phyloP scores from a whole-genome alignment of 805 yeast genomes.

The Sporopachydermia quercuum region DNA sequence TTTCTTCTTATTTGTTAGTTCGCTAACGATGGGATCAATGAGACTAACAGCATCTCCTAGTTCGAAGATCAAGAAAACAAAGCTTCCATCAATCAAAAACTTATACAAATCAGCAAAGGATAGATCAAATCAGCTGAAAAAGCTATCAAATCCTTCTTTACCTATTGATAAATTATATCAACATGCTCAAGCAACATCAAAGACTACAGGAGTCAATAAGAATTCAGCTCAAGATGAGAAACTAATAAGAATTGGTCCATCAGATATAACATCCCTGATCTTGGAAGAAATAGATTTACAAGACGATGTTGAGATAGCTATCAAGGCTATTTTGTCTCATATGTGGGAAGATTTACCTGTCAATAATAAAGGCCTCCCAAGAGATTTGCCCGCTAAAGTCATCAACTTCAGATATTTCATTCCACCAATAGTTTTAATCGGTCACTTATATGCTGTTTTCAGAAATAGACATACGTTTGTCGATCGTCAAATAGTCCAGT shows the following conservation, averaged over 20 bases:
- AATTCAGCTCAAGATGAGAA: neutral
- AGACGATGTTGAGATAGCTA: neutral
- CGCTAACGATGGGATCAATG: neutral
- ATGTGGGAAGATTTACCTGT: conserved; percentile 4
- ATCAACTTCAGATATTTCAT: conserved; percentile 12
- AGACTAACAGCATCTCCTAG: neutral
- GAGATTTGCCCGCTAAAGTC: conserved; percentile 13
- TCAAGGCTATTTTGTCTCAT: neutral
- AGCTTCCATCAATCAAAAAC: neutral
- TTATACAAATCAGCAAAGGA: neutral
- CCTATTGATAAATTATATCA: neutral
- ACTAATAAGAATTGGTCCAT: neutral
- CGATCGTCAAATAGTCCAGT: conserved; percentile 17
- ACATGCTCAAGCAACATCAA: neutral
- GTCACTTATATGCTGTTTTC: conserved; percentile 21
- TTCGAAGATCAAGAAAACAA: neutral
- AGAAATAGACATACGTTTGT: conserved; percentile 20
- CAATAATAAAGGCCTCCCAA: conserved; percentile 8
- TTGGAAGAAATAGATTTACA: conserved; percentile 2
- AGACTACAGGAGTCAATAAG: neutral
- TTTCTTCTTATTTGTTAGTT: no score
- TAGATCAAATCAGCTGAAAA: neutral
- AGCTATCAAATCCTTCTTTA: neutral
- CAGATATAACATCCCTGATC: neutral
- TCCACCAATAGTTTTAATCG: conserved; percentile 18